A percentile compares a stretch with the other conserved stretches of the same genome.
Conservation (phyloP, 2,329 filamentous ascomycete species). For the Colletotrichum shisoi region DNA sequence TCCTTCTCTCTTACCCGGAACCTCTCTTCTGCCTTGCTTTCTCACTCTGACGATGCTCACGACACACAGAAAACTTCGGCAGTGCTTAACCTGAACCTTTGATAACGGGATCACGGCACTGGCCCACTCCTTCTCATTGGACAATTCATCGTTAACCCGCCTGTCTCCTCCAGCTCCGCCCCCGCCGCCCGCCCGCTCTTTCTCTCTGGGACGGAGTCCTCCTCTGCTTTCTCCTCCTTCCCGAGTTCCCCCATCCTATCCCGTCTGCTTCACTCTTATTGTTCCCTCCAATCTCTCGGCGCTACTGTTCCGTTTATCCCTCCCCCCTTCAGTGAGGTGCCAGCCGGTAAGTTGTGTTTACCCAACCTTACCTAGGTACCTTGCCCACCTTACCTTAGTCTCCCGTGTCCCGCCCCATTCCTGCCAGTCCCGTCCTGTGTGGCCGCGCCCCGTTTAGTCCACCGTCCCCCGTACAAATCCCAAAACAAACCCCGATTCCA, state of each 20-base stretch:
- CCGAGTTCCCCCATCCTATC: background rate
- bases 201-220: background rate
- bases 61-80: background rate
- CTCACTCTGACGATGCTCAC: background rate
- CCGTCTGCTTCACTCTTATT: slow-evolving; percentile 5
- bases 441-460: slow-evolving; percentile 1
- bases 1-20: background rate
- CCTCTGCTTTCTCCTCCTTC: slow-evolving; percentile 4
- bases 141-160: slow-evolving; percentile 13
- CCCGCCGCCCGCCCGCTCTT: slow-evolving; percentile 27
- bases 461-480: slow-evolving; percentile 33
- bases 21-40: background rate
- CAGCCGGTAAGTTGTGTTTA: slow-evolving; percentile 7
- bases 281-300: background rate
- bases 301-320: background rate
- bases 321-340: background rate
- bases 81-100: background rate
- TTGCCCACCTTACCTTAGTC: background rate
- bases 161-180: slow-evolving; percentile 21
- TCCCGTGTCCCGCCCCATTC: slow-evolving; percentile 12
- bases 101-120: slow-evolving; percentile 17
- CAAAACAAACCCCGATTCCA: slow-evolving; percentile 27
- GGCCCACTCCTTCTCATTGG: slow-evolving; percentile 17
- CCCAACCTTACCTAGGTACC: slow-evolving; percentile 1
- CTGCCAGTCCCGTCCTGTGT: slow-evolving; percentile 19